phyloP scores from a whole-genome alignment of 306 rosid genomes.

The Lotus japonicus region DNA sequence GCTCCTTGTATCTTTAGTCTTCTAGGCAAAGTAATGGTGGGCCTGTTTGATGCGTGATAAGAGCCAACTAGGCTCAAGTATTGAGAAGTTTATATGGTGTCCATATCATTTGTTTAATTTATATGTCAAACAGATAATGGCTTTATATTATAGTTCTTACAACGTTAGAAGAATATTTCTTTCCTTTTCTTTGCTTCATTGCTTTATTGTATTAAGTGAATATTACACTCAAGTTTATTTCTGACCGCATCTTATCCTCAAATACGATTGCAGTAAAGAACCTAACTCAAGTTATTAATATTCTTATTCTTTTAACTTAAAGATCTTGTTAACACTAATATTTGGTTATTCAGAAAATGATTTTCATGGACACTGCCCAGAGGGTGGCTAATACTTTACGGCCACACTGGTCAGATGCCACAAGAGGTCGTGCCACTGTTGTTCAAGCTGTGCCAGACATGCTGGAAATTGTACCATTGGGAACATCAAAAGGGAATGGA shows the following conservation, averaged over 20 bases:
- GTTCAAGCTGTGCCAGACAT: constrained; percentile 80
- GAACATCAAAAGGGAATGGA: constrained; percentile 85
- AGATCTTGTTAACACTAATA: constrained; percentile 14
- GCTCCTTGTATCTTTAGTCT: no score
- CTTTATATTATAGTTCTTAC: no score
- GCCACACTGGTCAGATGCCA: constrained; percentile 85
- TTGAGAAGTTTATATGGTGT: no score
- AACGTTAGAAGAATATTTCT: neutral
- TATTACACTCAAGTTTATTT: neutral
- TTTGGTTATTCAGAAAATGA: constrained; percentile 57
- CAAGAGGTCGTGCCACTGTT: constrained; percentile 53
- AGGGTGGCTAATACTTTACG: constrained; percentile 58
- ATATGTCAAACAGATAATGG: no score
- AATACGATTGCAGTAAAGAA: neutral
- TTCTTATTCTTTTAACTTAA: neutral
- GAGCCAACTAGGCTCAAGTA: no score
- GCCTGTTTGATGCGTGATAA: no score
- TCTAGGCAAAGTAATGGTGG: no score
- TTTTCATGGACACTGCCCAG: constrained; percentile 62
- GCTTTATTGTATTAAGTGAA: neutral
- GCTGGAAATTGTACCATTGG: constrained; percentile 86
- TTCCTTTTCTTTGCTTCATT: neutral
- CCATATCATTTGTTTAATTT: no score
- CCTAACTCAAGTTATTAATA: neutral
- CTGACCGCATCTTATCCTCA: neutral